Evolutionary conservation across 805 yeast species (phyloP), one percentile per base, ranked within the genome.

Genomic region (Ogataea glucozyma): DNA sequence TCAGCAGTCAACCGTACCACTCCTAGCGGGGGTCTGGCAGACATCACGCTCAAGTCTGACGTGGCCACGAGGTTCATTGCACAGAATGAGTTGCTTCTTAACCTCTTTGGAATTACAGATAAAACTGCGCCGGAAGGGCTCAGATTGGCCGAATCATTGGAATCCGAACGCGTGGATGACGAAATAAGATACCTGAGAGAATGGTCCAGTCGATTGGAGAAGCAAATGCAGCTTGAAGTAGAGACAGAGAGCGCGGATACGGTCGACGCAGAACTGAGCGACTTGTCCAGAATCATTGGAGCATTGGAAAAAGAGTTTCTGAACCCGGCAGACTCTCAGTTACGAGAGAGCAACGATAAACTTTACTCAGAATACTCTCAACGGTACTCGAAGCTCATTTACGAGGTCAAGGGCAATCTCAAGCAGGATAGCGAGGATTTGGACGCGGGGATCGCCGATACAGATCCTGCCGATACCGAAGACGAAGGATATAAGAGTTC

Each of bases 21-120:
- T 2, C 40, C 48, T 8, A 49, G 48, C 5, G 61, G 49, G 16
- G 61, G 56, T 0, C 34, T 62, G 13, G 53, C 60, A 16, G 52
- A 55, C 11, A 46, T 65, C 2, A 62, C 71, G 3, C 40, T 66
- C 29, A 56, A 66, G 38, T 59, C 69, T 1, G 62, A 62, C 41
- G 41, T 64, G 13, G 68, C 66, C 1, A 56, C 70, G 10, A 59
- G 63, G 34, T 66, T 57, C 40, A 47, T 61, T 4, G 46, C 64
- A 22, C 57, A 61, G 17, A 64, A 62, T 32, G 70, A 64, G 41
- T 46, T 64, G 3, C 44, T 66, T 4, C 33, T 58, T 5, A 53
- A 53, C 23, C 51, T 54, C 9, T 39, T 58, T 14, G 46, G 49
- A 8, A 35, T 48, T 7, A 38, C 52, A 4, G 40, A 46, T n/a